Evolutionary conservation across 257 asterid species (phyloP).

Genomic region (Cinchona pubescens): DNA sequence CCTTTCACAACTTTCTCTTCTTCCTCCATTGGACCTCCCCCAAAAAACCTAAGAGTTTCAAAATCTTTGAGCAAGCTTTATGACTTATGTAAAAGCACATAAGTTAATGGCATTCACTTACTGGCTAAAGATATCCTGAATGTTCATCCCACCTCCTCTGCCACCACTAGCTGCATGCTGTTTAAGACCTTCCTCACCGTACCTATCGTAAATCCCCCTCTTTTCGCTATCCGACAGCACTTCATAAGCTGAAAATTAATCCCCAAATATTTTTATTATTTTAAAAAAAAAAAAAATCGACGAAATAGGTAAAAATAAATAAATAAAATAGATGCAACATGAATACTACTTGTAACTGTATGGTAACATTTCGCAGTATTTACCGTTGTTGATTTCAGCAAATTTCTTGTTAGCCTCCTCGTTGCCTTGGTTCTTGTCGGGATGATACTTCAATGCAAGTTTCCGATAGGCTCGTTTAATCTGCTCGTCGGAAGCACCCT

Average conservation of each 20-base stretch:
- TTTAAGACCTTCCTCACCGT: slow-evolving; percentile 90
- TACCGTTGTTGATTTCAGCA: slow-evolving; percentile 92
- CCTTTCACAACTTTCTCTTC: slow-evolving; percentile 91
- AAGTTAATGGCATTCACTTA: slow-evolving; percentile 43
- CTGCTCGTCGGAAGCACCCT: slow-evolving; percentile 85
- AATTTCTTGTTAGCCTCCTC: slow-evolving; percentile 91
- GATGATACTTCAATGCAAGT: slow-evolving; percentile 93
- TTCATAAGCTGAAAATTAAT: slow-evolving; percentile 69
- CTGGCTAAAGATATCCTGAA: slow-evolving; percentile 83
- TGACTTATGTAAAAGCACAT: not conserved
- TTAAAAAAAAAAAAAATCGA: too few species aligned
- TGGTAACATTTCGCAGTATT: not conserved
- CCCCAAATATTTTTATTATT: not conserved
- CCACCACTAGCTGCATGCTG: slow-evolving; percentile 91
- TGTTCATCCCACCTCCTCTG: slow-evolving; percentile 81
- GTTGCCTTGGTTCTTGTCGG: slow-evolving; percentile 86
- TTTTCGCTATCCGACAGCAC: slow-evolving; percentile 79
- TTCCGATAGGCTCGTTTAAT: slow-evolving; percentile 88
- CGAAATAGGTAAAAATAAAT: not conserved
- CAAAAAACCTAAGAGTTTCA: slow-evolving; percentile 62
- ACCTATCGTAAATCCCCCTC: slow-evolving; percentile 74
- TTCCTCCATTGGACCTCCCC: slow-evolving; percentile 90
- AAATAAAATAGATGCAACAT: not conserved
- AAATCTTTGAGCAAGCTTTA: slow-evolving; percentile 2
- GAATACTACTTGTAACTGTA: too few species aligned